A percentile compares a stretch with the other conserved stretches of the same genome.
phyloP scores from a whole-genome alignment of 371 early-diverging fungal species.

The Coemansia sp. region DNA sequence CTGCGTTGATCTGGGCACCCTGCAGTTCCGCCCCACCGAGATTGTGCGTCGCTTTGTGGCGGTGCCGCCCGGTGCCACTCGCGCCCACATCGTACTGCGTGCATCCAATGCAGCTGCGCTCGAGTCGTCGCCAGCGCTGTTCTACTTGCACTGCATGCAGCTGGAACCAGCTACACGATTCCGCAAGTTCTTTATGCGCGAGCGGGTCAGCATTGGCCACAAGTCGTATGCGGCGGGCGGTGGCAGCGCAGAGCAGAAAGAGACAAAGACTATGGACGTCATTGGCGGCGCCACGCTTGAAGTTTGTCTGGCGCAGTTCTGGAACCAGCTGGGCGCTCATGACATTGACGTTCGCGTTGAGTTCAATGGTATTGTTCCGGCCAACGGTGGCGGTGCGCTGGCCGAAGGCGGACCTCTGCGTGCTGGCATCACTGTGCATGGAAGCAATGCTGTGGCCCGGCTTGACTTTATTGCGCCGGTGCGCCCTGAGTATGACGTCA shows the following conservation, averaged over 20 bases:
- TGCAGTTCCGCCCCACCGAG: constrained; percentile 75
- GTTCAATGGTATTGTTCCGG: constrained; percentile 76
- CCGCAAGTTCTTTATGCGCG: constrained; percentile 61
- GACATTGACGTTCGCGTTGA: constrained; percentile 67
- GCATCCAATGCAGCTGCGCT: constrained; percentile 51
- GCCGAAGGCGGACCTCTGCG: neutral
- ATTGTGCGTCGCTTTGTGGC: constrained; percentile 77
- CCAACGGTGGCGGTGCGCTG: constrained; percentile 20
- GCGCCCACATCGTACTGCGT: constrained; percentile 56
- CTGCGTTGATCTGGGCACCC: constrained; percentile 56
- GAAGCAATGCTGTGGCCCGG: constrained; percentile 64
- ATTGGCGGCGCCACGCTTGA: constrained; percentile 77
- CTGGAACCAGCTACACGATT: constrained; percentile 72
- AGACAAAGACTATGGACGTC: constrained; percentile 65
- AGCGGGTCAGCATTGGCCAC: constrained; percentile 60
- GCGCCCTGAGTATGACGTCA: constrained; percentile 69
- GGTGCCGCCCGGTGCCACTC: constrained; percentile 81
- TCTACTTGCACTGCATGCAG: constrained; percentile 71
- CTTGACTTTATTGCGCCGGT: constrained; percentile 72
- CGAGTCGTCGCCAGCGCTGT: constrained; percentile 58
- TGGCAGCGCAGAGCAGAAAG: constrained; percentile 62
- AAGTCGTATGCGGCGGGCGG: constrained; percentile 61
- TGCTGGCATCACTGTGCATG: constrained; percentile 60
- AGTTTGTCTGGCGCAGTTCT: constrained; percentile 81
- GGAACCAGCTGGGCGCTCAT: constrained; percentile 78